Evolutionary conservation across 345 rosid genomes (phyloP).

Genomic region (Ceriops tagal): DNA sequence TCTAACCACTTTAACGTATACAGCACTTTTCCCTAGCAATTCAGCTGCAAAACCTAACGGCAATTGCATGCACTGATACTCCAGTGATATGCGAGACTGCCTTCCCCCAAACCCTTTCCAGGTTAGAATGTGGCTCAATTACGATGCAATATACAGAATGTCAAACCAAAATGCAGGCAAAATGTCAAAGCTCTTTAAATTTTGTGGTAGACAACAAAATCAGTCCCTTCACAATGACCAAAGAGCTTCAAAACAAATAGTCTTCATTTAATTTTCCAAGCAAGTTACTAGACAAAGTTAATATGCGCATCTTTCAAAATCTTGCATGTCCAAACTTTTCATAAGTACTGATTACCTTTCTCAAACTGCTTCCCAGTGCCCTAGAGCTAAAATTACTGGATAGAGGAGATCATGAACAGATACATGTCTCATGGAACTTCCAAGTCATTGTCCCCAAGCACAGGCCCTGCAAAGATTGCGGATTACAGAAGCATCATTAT

Average conservation of each 20-base stretch:
- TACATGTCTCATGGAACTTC: constrained; percentile 6
- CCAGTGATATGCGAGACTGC: background rate
- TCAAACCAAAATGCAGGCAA: background rate
- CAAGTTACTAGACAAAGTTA: constrained; percentile 15
- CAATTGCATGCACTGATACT: too few species aligned
- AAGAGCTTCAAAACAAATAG: constrained; percentile 15
- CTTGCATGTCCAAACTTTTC: constrained; percentile 22
- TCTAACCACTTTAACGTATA: too few species aligned
- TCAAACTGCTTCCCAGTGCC: constrained; percentile 8
- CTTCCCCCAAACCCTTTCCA: background rate
- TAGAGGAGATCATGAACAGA: constrained; percentile 4
- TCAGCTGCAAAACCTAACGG: too few species aligned
- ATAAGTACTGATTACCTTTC: background rate
- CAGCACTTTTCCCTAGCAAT: too few species aligned
- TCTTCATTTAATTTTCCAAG: constrained; percentile 29
- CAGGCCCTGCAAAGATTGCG: constrained; percentile 36
- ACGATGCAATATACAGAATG: constrained; percentile 1
- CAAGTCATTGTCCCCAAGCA: constrained; percentile 53
- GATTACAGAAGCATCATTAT: background rate
- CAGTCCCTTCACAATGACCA: constrained; percentile 16
- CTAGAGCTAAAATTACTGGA: constrained; percentile 13
- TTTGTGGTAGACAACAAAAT: constrained; percentile 22
- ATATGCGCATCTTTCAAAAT: constrained; percentile 11
- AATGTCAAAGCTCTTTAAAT: constrained; percentile 17
- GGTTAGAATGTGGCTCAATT: background rate